Conservation (phyloP, 176 grass and related monocot species). For the Bonia amplexicaulis region DNA sequence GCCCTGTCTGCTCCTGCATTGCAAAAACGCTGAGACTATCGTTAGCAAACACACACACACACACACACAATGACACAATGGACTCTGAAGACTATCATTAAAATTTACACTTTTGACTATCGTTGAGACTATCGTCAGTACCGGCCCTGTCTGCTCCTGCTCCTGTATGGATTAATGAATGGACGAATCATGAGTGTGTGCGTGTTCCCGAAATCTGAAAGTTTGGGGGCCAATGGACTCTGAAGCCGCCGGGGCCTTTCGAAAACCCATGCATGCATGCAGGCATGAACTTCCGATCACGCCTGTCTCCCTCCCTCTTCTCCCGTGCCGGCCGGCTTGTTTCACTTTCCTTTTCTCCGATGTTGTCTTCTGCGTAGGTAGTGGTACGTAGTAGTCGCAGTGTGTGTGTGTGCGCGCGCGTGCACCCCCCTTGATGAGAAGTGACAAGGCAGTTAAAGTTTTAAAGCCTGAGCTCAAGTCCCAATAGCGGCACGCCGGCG, state of each 20-base stretch:
- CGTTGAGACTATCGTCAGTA: too few species aligned
- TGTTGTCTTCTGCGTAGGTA: neutral
- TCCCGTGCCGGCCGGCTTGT: neutral
- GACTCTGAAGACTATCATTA: too few species aligned
- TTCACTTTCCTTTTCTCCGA: neutral
- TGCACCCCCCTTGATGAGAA: neutral
- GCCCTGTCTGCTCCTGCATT: neutral
- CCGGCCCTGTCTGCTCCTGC: too few species aligned
- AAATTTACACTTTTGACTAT: too few species aligned
- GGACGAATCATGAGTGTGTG: slow-evolving; percentile 18
- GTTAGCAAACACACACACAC: too few species aligned
- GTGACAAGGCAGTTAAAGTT: neutral
- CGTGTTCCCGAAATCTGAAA: neutral
- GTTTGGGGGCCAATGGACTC: slow-evolving; percentile 3
- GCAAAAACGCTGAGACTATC: neutral
- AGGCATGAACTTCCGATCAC: slow-evolving; percentile 34
- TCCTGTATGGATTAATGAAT: slow-evolving; percentile 6
- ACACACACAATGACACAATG: neutral
- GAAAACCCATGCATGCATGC: slow-evolving; percentile 31
- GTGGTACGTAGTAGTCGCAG: neutral
- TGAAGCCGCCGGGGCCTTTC: slow-evolving; percentile 38
- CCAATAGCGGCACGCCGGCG: slow-evolving; percentile 11
- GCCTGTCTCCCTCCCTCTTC: slow-evolving; percentile 23
- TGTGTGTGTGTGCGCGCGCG: neutral
- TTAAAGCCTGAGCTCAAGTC: slow-evolving; percentile 25